Evolutionary conservation across 2,329 filamentous ascomycete species (phyloP), one percentile per base, ranked within the genome.

Genomic region (Colletotrichum orbiculare): DNA sequence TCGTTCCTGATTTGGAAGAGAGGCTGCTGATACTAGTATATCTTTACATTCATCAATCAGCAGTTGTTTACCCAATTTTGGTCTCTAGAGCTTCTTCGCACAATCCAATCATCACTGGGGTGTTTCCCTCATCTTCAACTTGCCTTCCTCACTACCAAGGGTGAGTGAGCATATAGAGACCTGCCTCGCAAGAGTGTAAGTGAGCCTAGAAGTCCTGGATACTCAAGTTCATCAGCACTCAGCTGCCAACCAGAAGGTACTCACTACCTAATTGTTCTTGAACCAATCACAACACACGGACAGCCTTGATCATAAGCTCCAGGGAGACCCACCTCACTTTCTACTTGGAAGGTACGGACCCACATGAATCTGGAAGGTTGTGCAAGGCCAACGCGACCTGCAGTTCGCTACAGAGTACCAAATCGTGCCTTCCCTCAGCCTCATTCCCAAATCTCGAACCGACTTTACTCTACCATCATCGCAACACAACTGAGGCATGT

Each of bases 331-430:
- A 62, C 25, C 25, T 25, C 25, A 25, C 25, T 25, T 25, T 15
- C 43, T 25, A 11, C 43, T 25, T 25, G 4, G 3, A 25, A 25
- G 25, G 25, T 25, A 13, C 11, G 33, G 47, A 53, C 41, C 63
- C 63, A 65, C 57, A 25, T 25, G 25, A 25, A 25, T 25, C 25
- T 25, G 25, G 25, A 25, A 25, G 25, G 25, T 38, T 46, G 53
- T 41, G 41, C 59, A 57, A 66, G 63, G 59, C 62, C 63, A 63
- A 48, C 63, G 63, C 59, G 63, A 66, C 58, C 43, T 53, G 63
- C 42, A 38, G 61, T 54, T 65, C 4, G 25, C 25, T 25, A 25
- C 25, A 25, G 25, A 25, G 25, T 25, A 25, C 25, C 25, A 25
- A 25, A 25, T 25, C 25, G 25, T 25, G 25, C 25, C 62, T 54